phyloP scores from a whole-genome alignment of 2,329 filamentous ascomycete genomes.

The Phaeosphaeriaceae sp. region DNA sequence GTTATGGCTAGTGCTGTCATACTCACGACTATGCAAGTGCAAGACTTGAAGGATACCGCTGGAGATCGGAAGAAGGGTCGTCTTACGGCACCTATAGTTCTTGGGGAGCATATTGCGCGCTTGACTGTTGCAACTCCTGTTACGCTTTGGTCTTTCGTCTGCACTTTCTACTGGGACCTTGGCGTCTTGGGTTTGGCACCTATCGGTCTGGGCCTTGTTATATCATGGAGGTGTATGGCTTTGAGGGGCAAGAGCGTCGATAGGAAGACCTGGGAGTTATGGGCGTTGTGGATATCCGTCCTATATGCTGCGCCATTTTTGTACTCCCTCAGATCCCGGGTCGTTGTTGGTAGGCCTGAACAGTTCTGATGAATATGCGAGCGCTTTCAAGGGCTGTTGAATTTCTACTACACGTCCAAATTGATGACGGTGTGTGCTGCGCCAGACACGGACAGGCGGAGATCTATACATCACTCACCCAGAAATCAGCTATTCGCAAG shows the following conservation, averaged over 20 bases:
- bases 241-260: not conserved
- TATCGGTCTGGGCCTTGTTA: not conserved
- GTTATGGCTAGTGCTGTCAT: slow-evolving; percentile 14
- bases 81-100: slow-evolving; percentile 25
- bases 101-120: slow-evolving; percentile 2
- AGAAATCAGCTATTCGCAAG: too few species aligned
- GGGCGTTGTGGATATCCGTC: not conserved
- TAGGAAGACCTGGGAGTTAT: not conserved
- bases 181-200: not conserved
- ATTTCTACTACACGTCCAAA: too few species aligned
- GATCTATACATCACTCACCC: too few species aligned
- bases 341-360: too few species aligned
- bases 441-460: too few species aligned
- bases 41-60: slow-evolving; percentile 35
- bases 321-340: not conserved
- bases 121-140: not conserved
- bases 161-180: not conserved
- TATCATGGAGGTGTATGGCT: not conserved
- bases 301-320: not conserved
- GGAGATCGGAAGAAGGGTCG: slow-evolving; percentile 27
- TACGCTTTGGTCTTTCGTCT: not conserved
- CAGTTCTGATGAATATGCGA: too few species aligned
- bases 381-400: too few species aligned
- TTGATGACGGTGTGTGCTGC: too few species aligned
- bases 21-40: slow-evolving; percentile 34